Evolutionary conservation across 2,329 filamentous ascomycete genomes (phyloP).

Genomic region (Diaporthe sp.): DNA sequence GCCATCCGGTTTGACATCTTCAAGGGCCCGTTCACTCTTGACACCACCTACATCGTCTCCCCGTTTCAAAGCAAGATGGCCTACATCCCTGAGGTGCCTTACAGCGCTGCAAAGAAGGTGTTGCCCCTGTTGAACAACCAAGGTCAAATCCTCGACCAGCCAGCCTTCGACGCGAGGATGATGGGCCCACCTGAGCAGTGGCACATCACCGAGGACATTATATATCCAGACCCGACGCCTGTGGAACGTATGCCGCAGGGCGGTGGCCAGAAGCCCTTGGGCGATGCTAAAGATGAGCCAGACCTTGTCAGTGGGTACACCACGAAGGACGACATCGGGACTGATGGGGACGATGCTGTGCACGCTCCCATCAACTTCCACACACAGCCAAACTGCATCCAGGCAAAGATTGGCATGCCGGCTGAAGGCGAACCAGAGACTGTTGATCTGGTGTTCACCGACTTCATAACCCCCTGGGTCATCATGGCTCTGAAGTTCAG

Average conservation of each 20-base stretch:
- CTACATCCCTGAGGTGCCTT: constrained; percentile 86
- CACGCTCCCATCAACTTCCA: constrained; percentile 84
- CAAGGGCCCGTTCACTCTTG: constrained; percentile 89
- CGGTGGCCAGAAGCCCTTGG: constrained; percentile 50
- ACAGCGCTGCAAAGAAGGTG: constrained; percentile 79
- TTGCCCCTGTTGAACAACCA: constrained; percentile 70
- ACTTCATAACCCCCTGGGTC: constrained; percentile 90
- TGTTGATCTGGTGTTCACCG: constrained; percentile 91
- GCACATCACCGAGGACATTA: constrained; percentile 46
- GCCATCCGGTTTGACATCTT: constrained; percentile 97
- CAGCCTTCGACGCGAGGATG: constrained; percentile 58
- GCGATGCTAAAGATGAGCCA: constrained; percentile 52
- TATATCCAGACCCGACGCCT: constrained; percentile 46
- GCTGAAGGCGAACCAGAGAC: constrained; percentile 69
- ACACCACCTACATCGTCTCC: constrained; percentile 87
- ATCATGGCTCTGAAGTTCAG: constrained; percentile 78
- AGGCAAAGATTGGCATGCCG: constrained; percentile 76
- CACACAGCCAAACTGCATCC: constrained; percentile 85
- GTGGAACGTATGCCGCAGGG: constrained; percentile 30
- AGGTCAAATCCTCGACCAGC: constrained; percentile 61
- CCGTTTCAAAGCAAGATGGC: constrained; percentile 87
- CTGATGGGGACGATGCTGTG: constrained; percentile 90
- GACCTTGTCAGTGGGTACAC: constrained; percentile 81
- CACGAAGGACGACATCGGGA: constrained; percentile 85
- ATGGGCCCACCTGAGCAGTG: constrained; percentile 66